phyloP scores from a whole-genome alignment of 1,284 basidiomycete genomes.

The Sanguinoderma infundibulare region DNA sequence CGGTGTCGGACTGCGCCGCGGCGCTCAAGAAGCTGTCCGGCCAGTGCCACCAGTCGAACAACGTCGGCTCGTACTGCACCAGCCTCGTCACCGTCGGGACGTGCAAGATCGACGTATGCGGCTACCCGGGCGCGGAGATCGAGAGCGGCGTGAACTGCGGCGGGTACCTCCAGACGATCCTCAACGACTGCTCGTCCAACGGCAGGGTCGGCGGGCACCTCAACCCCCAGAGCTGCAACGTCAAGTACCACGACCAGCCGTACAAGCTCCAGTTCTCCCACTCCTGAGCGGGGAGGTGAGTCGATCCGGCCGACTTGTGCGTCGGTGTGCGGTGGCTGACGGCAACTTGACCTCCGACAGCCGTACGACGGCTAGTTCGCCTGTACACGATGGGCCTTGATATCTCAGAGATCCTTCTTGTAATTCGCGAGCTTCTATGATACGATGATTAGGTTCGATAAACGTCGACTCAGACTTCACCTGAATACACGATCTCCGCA shows the following conservation, averaged over 20 bases:
- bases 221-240: conserved; percentile 2
- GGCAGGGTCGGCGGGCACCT: conserved; percentile 1
- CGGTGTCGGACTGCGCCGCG: background rate
- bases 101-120: conserved; percentile 9
- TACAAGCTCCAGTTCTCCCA: conserved; percentile 9
- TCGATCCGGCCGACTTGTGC: background rate
- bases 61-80: conserved; percentile 2
- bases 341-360: background rate
- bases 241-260: background rate
- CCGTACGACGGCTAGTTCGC: background rate
- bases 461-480: background rate
- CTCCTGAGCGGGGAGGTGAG: background rate
- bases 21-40: conserved; percentile 2
- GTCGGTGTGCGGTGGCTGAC: background rate
- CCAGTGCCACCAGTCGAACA: conserved; percentile 3
- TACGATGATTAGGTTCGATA: background rate
- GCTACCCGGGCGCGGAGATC: conserved; percentile 1
- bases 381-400: background rate
- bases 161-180: conserved; percentile 4
- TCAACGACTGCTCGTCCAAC: conserved; percentile 2
- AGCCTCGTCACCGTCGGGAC: conserved; percentile 3
- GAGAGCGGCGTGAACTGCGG: conserved; percentile 1
- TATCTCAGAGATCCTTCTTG: background rate
- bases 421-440: background rate
- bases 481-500: background rate